phyloP scores from a whole-genome alignment of 495 filamentous ascomycete genomes.

The Aspergillus nanangensis region DNA sequence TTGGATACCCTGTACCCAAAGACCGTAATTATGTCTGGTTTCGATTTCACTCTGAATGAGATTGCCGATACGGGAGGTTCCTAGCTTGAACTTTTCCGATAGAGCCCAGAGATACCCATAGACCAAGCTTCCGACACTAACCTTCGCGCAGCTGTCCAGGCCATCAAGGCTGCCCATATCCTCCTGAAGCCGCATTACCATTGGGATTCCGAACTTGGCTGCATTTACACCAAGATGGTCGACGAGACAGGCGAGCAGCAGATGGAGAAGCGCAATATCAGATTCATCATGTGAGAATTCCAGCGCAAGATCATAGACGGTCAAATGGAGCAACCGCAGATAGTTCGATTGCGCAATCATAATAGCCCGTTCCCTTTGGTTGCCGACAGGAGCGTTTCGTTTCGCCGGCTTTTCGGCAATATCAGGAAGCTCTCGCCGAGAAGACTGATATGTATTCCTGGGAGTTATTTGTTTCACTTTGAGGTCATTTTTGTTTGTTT shows the following conservation, averaged over 20 bases:
- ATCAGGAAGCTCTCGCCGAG: constrained; percentile 25
- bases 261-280: constrained; percentile 71
- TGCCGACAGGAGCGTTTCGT: constrained; percentile 49
- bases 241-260: constrained; percentile 67
- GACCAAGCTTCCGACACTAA: constrained; percentile 75
- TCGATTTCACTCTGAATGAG: constrained; percentile 72
- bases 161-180: constrained; percentile 64
- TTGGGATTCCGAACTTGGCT: constrained; percentile 71
- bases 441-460: constrained; percentile 29
- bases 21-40: constrained; percentile 59
- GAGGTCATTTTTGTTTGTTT: constrained; percentile 67
- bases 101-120: constrained; percentile 83
- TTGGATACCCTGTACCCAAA: constrained; percentile 69
- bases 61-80: constrained; percentile 57
- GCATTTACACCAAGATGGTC: constrained; percentile 81
- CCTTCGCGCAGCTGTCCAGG: constrained; percentile 53
- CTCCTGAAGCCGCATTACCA: constrained; percentile 83
- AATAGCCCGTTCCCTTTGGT: constrained; percentile 52
- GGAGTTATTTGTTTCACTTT: constrained; percentile 53
- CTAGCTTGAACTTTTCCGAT: constrained; percentile 72
- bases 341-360: constrained; percentile 60
- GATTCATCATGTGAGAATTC: constrained; percentile 63
- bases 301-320: constrained; percentile 78
- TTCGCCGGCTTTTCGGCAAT: constrained; percentile 42
- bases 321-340: constrained; percentile 78